Conservation (phyloP, 768 basidiomycete species). For the Tricholoma saponaceum region DNA sequence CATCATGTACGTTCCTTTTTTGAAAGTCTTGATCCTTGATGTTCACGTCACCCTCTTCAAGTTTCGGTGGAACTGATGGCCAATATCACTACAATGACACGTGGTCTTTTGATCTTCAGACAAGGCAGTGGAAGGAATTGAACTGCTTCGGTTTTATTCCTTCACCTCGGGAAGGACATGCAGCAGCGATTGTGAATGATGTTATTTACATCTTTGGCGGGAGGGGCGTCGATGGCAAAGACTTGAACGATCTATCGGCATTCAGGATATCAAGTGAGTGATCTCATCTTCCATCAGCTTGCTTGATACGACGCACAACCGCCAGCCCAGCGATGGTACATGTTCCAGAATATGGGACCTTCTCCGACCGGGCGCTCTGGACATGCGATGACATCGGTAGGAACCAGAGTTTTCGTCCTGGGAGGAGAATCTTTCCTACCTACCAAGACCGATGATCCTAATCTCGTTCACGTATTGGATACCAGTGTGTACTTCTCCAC, state of each 20-base stretch:
- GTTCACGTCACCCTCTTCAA: conserved; percentile 23
- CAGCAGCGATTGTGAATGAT: conserved; percentile 93
- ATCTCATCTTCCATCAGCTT: conserved; percentile 1
- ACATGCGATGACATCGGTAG: conserved; percentile 96
- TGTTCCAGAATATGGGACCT: conserved; percentile 99
- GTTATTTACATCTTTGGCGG: conserved; percentile 98
- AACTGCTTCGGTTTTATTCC: conserved; percentile 98
- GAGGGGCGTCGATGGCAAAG: conserved; percentile 94
- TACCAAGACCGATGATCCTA: conserved; percentile 72
- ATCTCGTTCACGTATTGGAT: conserved; percentile 86
- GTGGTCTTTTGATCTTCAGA: conserved; percentile 86
- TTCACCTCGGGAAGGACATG: conserved; percentile 92
- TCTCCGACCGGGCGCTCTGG: conserved; percentile 89
- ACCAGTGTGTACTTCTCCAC: conserved; percentile 63
- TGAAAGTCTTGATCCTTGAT: conserved; percentile 8
- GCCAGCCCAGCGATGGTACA: conserved; percentile 97
- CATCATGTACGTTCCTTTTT: conserved; percentile 57
- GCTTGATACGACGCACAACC: conserved; percentile 3
- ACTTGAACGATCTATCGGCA: conserved; percentile 89
- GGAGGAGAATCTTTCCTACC: conserved; percentile 89
- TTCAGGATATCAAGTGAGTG: conserved; percentile 95
- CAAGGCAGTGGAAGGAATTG: conserved; percentile 84
- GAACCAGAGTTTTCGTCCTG: conserved; percentile 84
- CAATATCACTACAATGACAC: conserved; percentile 99
- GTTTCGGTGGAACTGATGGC: conserved; percentile 98